Evolutionary conservation across 164 flowering plant species (phyloP), one percentile per base, ranked within the genome.

Genomic region (Warburgia ugandensis): DNA sequence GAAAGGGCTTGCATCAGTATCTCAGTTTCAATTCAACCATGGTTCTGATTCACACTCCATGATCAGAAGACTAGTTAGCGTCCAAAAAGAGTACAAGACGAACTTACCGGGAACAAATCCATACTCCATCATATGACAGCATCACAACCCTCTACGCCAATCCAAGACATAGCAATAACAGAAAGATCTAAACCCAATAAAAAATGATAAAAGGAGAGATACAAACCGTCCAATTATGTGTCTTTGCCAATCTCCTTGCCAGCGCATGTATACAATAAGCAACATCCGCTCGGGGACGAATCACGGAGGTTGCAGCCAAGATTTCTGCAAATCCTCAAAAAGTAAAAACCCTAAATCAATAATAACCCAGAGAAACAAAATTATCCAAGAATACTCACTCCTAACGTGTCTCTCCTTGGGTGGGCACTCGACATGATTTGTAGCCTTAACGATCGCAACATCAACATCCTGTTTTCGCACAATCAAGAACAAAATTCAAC

Each of bases 361-460:
- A 23, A 55, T 32, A 26, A 35, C 38, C 37, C 25, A 5, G 25
- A 48, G 32, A 0, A 29, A 16, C 51, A 6, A 14, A 48, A 48
- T 9, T 9, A 45, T 2, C 2, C 35, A 39, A 47, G 16, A 53
- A 27, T 6, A 58, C 91, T 70, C 35, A 92, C 99, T 88, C 64
- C 89, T 65, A 37, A 92, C 79, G 58, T 92, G 95, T 44, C 99
- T 67, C 50, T 88, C 99, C 64, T 92, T 92, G 42, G 99, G 99
- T 8, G 96, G 94, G 31, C 83, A 74, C 69, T 83, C 96, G 47
- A 86, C 96, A 62, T 92, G 99, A 71, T 87, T 92, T 21, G 98
- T 85, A 10, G 98, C 98, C 71, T 92, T 92, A 43, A 87, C 94
- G 58, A 92, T 79, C 59, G 99, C 99, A 46, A 92, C 86, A 69